Conservation (phyloP, 148 eudicot species). For the Linanthus parryae region DNA sequence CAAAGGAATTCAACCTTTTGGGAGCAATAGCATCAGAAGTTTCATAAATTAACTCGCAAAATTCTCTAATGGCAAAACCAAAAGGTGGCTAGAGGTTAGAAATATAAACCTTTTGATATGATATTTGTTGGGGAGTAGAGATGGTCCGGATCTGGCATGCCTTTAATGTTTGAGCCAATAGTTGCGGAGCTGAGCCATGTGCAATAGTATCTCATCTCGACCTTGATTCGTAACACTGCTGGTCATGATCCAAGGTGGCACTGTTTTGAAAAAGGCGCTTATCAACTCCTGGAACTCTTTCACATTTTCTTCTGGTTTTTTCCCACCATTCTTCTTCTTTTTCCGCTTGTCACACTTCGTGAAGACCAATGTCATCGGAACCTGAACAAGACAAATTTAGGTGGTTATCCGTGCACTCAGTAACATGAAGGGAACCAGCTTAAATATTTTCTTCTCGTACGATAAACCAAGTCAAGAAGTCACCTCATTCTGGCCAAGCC, state of each 20-base stretch:
- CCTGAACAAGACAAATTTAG: constrained; percentile 31
- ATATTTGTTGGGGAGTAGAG: too few relatives aligned
- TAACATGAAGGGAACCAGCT: neutral
- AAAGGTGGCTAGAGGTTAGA: too few relatives aligned
- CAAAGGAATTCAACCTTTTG: too few relatives aligned
- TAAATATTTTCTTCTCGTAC: neutral
- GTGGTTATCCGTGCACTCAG: neutral
- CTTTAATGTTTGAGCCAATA: constrained; percentile 92
- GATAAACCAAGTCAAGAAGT: neutral
- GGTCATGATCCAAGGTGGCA: constrained; percentile 99
- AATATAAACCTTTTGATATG: too few relatives aligned
- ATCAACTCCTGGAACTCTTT: constrained; percentile 69
- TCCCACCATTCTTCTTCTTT: constrained; percentile 94
- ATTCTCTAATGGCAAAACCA: too few relatives aligned
- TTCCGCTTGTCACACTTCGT: constrained; percentile 95
- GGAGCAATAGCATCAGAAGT: too few relatives aligned
- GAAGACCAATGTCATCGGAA: constrained; percentile 93
- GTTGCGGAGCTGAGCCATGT: constrained; percentile 94
- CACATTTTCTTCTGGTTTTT: constrained; percentile 89
- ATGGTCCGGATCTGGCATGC: neutral
- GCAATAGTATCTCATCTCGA: constrained; percentile 87
- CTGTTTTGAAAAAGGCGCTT: constrained; percentile 56
- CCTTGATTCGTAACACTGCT: constrained; percentile 97
- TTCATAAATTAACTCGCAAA: too few relatives aligned
- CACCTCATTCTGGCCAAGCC: constrained; percentile 96